These are phyloP conservation scores for Aegilops sharonensis DNA, from an alignment of 176 grass and related monocot species.

Conservation along the genomic window DNA sequence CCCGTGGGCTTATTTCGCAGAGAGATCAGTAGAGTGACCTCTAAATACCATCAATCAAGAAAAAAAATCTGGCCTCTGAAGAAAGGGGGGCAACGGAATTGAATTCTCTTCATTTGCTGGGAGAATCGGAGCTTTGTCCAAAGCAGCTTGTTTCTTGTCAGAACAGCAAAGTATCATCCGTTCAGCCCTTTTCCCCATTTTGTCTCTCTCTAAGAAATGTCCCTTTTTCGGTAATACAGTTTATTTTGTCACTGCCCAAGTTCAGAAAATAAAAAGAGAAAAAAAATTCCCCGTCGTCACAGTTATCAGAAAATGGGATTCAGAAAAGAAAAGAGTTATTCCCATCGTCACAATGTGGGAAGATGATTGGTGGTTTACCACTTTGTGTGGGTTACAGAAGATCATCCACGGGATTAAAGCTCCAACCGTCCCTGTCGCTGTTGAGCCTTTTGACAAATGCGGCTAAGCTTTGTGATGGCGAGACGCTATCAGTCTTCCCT, in stretches of 20 bases:
- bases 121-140: background rate
- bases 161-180: background rate
- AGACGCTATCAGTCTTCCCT: background rate
- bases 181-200: background rate
- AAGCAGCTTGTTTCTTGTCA: background rate
- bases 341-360: background rate
- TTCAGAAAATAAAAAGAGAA: background rate
- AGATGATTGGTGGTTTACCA: background rate
- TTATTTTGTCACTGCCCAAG: background rate
- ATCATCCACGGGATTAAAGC: background rate
- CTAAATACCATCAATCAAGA: too few species aligned
- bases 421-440: background rate
- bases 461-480: conserved; percentile 15
- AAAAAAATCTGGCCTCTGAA: too few species aligned
- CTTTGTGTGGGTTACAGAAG: background rate
- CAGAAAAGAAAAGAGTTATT: too few species aligned
- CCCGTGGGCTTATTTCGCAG: background rate
- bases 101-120: background rate
- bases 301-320: background rate
- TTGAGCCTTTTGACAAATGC: conserved; percentile 41
- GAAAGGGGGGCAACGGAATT: background rate
- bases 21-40: background rate
- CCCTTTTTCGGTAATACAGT: too few species aligned
- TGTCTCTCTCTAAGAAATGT: background rate
- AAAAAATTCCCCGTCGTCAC: background rate